A percentile compares a stretch with the other conserved stretches of the same genome.
phyloP scores from a whole-genome alignment of 768 basidiomycete species.

The Mycena floridula region DNA sequence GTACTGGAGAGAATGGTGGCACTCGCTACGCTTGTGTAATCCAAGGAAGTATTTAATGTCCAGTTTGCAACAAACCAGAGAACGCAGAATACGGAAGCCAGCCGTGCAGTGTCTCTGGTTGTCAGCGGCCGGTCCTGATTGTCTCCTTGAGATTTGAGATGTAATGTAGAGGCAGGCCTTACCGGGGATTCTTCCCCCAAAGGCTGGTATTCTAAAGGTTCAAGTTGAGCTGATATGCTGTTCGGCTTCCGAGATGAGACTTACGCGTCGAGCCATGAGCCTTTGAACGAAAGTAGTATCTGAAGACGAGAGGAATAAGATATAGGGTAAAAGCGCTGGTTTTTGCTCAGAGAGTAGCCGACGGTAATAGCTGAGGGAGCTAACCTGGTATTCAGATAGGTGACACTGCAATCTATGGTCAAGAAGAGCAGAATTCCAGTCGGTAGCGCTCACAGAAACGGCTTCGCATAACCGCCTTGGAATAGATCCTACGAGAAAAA shows the following conservation, averaged over 20 bases:
- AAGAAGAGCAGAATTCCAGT: slow-evolving; percentile 24
- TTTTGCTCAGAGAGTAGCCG: too few species aligned
- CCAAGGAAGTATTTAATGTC: slow-evolving; percentile 77
- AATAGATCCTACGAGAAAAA: slow-evolving; percentile 37
- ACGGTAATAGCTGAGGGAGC: too few species aligned
- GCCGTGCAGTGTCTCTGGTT: slow-evolving; percentile 60
- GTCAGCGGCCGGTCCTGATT: slow-evolving; percentile 41
- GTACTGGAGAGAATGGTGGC: slow-evolving; percentile 85
- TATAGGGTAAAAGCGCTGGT: slow-evolving; percentile 84
- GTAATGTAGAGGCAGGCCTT: too few species aligned
- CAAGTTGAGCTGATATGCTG: too few species aligned
- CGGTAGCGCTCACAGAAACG: slow-evolving; percentile 64
- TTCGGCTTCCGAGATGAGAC: too few species aligned
- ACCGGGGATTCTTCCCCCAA: slow-evolving; percentile 17
- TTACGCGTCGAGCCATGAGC: too few species aligned
- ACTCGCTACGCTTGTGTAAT: slow-evolving; percentile 90
- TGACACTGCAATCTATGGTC: slow-evolving; percentile 41
- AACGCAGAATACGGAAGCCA: slow-evolving; percentile 79
- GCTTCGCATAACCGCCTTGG: slow-evolving; percentile 73
- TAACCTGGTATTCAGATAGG: slow-evolving; percentile 91
- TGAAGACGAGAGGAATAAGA: slow-evolving; percentile 49
- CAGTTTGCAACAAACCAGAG: slow-evolving; percentile 94
- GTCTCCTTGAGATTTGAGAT: too few species aligned
- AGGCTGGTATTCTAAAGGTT: slow-evolving; percentile 24
- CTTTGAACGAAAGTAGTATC: too few species aligned